Evolutionary conservation across 371 early-diverging fungal genomes (phyloP).

Genomic region (Haplosporangium sp.): DNA sequence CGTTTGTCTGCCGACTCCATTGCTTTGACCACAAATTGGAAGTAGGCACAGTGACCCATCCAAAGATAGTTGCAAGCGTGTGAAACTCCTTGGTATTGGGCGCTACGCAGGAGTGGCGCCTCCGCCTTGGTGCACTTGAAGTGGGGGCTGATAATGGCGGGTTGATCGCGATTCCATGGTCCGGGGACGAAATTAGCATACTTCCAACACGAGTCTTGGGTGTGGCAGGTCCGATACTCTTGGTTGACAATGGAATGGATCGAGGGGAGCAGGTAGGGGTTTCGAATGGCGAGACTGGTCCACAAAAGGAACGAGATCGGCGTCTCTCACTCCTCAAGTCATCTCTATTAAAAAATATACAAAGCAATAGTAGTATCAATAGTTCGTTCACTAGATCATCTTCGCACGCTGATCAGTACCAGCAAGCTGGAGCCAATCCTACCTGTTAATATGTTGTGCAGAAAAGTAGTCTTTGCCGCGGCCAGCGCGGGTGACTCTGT

Average conservation of each 20-base stretch:
- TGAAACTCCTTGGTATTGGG: conserved; percentile 59
- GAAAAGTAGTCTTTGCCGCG: neutral
- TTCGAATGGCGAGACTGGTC: conserved; percentile 4
- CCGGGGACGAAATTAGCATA: conserved; percentile 7
- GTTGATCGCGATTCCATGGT: conserved; percentile 4
- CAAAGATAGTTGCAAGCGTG: conserved; percentile 65
- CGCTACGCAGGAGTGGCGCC: conserved; percentile 62
- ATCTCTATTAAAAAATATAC: conserved; percentile 6
- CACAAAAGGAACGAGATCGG: conserved; percentile 10
- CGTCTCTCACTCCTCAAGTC: conserved; percentile 13
- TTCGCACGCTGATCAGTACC: too few species aligned
- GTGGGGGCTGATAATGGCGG: conserved; percentile 13
- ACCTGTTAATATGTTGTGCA: neutral
- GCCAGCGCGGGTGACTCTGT: neutral
- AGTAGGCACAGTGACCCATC: conserved; percentile 59
- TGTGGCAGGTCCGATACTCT: neutral
- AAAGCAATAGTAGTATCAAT: neutral
- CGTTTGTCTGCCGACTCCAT: neutral
- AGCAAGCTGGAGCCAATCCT: too few species aligned
- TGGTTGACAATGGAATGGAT: neutral
- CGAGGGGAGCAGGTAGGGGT: conserved; percentile 14
- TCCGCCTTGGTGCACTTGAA: conserved; percentile 45
- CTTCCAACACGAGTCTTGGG: neutral
- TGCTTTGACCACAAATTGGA: conserved; percentile 9
- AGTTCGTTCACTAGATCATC: too few species aligned